Conservation (phyloP, 176 grass and related monocot genomes). For the Thinopyrum elongatum region DNA sequence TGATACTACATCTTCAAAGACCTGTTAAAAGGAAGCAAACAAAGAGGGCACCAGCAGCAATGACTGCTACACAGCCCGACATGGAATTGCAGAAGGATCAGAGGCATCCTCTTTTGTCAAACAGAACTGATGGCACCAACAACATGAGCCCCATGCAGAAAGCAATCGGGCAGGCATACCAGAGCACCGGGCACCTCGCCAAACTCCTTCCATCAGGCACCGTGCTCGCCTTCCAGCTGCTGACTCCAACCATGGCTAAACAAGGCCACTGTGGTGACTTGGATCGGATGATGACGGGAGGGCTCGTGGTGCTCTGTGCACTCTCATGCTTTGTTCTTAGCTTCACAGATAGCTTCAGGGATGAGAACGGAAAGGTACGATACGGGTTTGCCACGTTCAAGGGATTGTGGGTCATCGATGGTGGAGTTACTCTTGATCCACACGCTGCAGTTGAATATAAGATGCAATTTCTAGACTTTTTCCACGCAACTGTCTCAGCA, state of each 20-base stretch:
- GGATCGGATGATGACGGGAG: constrained; percentile 44
- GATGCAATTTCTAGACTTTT: constrained; percentile 63
- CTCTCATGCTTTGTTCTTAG: constrained; percentile 65
- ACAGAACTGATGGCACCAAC: constrained; percentile 24
- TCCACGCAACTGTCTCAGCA: constrained; percentile 56
- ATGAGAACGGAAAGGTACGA: constrained; percentile 48
- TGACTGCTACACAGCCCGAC: constrained; percentile 11
- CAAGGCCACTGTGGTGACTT: constrained; percentile 39
- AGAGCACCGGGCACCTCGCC: constrained; percentile 56
- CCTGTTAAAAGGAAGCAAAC: constrained; percentile 10
- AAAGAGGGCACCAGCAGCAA: constrained; percentile 4
- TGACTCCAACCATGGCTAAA: constrained; percentile 52
- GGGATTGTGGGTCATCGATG: constrained; percentile 66
- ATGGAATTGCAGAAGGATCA: constrained; percentile 36
- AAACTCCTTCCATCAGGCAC: constrained; percentile 86
- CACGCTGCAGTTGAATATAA: constrained; percentile 38
- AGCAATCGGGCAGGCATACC: constrained; percentile 57
- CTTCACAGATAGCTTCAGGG: constrained; percentile 76
- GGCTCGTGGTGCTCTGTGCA: constrained; percentile 51
- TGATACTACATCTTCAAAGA: background rate
- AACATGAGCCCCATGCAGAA: constrained; percentile 40
- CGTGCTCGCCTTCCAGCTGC: constrained; percentile 62
- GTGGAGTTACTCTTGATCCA: constrained; percentile 45
- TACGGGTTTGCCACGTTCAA: constrained; percentile 62
- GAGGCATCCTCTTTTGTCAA: constrained; percentile 43